A percentile compares a stretch with the other conserved stretches of the same genome.
Conservation (phyloP, 352 stramenopile genomes). For the Blastocystis sp. region DNA sequence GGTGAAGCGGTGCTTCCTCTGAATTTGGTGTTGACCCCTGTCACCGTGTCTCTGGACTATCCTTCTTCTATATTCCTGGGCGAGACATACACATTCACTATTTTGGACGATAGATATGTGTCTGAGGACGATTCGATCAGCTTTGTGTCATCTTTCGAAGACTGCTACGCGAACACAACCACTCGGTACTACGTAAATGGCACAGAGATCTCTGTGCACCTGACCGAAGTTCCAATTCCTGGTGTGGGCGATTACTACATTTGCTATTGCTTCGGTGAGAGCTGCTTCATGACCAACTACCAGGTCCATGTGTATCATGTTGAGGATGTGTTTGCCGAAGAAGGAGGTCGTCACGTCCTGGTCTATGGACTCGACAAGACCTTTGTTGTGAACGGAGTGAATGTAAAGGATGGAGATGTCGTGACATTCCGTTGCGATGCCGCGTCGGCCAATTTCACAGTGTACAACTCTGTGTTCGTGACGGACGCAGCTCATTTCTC, state of each 20-base stretch:
- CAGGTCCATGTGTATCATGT: neutral
- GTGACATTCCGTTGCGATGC: conserved; percentile 13
- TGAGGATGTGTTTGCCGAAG: neutral
- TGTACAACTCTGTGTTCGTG: neutral
- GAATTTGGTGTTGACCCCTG: neutral
- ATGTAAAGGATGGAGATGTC: neutral
- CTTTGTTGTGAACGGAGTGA: neutral
- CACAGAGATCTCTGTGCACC: neutral
- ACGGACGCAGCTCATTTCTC: neutral
- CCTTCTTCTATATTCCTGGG: neutral
- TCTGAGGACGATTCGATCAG: neutral
- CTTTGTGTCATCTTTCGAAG: neutral
- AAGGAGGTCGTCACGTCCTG: conserved; percentile 5
- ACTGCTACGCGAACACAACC: neutral
- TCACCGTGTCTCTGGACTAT: neutral
- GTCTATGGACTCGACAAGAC: conserved; percentile 22
- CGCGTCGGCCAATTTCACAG: neutral
- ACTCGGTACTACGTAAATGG: neutral
- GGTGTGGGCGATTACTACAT: conserved; percentile 10
- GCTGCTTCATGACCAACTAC: conserved; percentile 13
- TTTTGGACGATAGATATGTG: neutral
- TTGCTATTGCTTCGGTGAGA: conserved; percentile 45
- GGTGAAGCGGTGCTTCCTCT: neutral
- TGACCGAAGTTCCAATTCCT: neutral
- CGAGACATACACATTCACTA: neutral